Evolutionary conservation across 345 rosid species (phyloP), one percentile per base, ranked within the genome.

Genomic region (Citropsis articulata): DNA sequence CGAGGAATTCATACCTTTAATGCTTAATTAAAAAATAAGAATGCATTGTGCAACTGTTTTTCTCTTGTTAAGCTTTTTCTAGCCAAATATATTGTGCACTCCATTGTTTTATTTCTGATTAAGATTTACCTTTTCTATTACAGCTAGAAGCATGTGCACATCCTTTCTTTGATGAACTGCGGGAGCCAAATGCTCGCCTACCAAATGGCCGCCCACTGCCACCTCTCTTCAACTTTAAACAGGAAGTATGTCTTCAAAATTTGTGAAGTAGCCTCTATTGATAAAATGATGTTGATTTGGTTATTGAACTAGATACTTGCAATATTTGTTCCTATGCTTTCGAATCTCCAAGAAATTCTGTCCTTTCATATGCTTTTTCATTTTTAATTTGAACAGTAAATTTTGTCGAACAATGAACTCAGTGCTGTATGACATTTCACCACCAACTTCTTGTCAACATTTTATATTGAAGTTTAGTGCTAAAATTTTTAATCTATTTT

Each of bases 91-190:
- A 19, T 53, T 19, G n/a, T n/a, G 16, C 9, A n/a, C 42, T 33
- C 19, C 45, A 55, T 33, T 14, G 35, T 57, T 53, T 12, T 40
- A 10, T 24, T 57, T 25, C 60, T 59, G 31, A 77, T 68, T 30
- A 30, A 24, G 36, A 53, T 67, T 63, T 24, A 62, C 48, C 55
- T 35, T 74, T 69, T n/a, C 64, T 63, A 13, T 45, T 5, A 71
- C 86, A 90, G 93, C 86, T 86, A 30, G 91, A 90, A 84, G 93
- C 93, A 35, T 88, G 91, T 79, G 89, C 88, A 21, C 93, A 90
- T 82, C 89, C 93, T 21, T 90, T 90, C 85, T 90, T 90, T 68
- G 90, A 90, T 76, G 93, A 88, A 62, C 91, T 90, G 10, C 84
- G 91, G 65, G 91, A 88, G 69, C 88, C 91, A 56, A 88, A 87